A percentile compares a stretch with the other conserved stretches of the same genome.
These are phyloP conservation scores for Yamadazyma kanchanaburiensis DNA, from an alignment of 1,139 yeast genomes.

Conservation along the genomic window DNA sequence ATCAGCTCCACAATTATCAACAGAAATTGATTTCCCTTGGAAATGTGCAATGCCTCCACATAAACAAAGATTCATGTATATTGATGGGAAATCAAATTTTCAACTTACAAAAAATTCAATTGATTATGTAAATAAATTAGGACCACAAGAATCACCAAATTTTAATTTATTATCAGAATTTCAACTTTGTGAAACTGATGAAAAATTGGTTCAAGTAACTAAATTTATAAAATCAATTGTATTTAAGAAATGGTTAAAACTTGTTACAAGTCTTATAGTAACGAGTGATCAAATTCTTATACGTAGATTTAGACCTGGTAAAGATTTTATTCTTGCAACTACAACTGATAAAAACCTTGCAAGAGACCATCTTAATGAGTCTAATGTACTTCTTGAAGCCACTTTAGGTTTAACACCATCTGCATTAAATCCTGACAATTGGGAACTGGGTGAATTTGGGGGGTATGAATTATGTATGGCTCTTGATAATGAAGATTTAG, in stretches of 20 bases:
- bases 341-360: constrained; percentile 51
- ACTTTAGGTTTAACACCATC: constrained; percentile 79
- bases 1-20: constrained; percentile 54
- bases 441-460: constrained; percentile 88
- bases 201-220: constrained; percentile 51
- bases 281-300: constrained; percentile 66
- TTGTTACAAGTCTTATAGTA: constrained; percentile 63
- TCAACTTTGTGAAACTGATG: constrained; percentile 18
- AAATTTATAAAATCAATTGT: constrained; percentile 55
- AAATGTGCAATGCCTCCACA: constrained; percentile 91
- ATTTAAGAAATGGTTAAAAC: constrained; percentile 68
- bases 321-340: constrained; percentile 90
- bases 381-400: constrained; percentile 61
- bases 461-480: constrained; percentile 93
- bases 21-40: constrained; percentile 74
- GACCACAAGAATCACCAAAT: constrained; percentile 53
- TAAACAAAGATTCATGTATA: constrained; percentile 80
- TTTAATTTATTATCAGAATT: constrained; percentile 31
- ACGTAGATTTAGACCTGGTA: constrained; percentile 92
- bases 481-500: constrained; percentile 44
- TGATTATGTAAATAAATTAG: constrained; percentile 26
- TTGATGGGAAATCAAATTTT: constrained; percentile 56
- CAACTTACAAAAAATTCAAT: constrained; percentile 24
- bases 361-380: constrained; percentile 29
- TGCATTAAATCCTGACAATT: constrained; percentile 46